Evolutionary conservation across 2,329 filamentous ascomycete genomes (phyloP), one percentile per base, ranked within the genome.

Genomic region (Trichophaea hybrida): DNA sequence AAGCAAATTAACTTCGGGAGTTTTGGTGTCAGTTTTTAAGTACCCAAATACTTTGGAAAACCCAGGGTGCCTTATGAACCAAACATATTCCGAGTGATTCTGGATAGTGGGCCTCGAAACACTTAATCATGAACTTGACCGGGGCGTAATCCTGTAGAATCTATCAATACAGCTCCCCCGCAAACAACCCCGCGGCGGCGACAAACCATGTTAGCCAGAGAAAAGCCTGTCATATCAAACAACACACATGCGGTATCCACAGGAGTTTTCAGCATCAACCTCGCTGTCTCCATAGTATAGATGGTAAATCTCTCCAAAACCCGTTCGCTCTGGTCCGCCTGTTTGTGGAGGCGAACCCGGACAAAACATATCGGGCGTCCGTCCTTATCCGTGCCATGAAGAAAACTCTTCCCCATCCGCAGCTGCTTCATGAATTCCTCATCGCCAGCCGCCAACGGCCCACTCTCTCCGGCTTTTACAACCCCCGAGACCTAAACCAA

Each of bases 111-210:
- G 93, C 93, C 75, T 98, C 93, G 70, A 98, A 98, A 72, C 90
- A 95, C 73, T 95, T 94, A 73, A 98, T 96, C 85, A 98, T 96
- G 74, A 97, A 98, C 70, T 95, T 98, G 59, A 98, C 88, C 1
- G 93, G 91, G 0, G 86, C 81, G 72, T 97, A 97, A 72, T 98
- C 93, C 82, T 85, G 59, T 10, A 10, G 24, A 17, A 37, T 48
- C 8, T 13, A 10, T 13, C 4, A 57, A 13, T 2, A 17, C 34
- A 34, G 13, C 5, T 34, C n/a, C 61, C 62, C 59, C 63, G 40
- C 34, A 17, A 58, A 32, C 34, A 43, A 6, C 33, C 31, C 6
- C 2, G n/a, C 5, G 24, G 10, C n/a, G 12, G 15, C 13, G 13
- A 68, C 75, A 70, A 74, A 84, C 82, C 93, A 98, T 97, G 73